Evolutionary conservation across 305 asterid genomes (phyloP).

Genomic region (Solanum hybrid): DNA sequence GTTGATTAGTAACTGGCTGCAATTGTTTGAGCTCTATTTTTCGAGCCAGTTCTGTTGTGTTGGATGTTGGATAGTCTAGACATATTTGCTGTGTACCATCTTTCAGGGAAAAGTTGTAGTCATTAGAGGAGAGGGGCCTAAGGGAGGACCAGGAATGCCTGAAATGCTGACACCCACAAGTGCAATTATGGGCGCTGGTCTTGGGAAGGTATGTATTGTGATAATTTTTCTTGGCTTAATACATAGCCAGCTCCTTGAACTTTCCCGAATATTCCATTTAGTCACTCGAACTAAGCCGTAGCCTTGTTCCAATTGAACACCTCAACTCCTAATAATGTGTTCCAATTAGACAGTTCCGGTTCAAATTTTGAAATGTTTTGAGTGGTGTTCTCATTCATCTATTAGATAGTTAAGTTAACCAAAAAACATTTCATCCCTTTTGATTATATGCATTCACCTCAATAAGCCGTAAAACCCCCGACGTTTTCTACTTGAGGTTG

Average conservation of each 20-base stretch:
- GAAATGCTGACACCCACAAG: slow-evolving; percentile 99
- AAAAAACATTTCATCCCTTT: neutral
- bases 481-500: neutral
- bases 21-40: neutral
- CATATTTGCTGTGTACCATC: neutral
- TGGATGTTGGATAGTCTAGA: neutral
- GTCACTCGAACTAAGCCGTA: neutral
- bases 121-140: slow-evolving; percentile 97
- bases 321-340: neutral
- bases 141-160: slow-evolving; percentile 99
- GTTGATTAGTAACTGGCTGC: neutral
- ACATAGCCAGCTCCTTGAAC: neutral
- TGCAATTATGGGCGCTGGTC: slow-evolving; percentile 99
- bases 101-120: slow-evolving; percentile 89
- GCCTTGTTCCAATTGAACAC: neutral
- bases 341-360: neutral
- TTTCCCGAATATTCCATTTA: neutral
- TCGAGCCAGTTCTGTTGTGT: neutral
- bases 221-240: neutral
- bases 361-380: neutral
- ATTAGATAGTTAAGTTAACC: neutral
- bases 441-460: neutral
- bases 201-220: slow-evolving; percentile 59
- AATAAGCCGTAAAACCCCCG: neutral
- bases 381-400: neutral